Evolutionary conservation across 2,329 filamentous ascomycete genomes (phyloP).

Genomic region (Cyanodermella asteris): DNA sequence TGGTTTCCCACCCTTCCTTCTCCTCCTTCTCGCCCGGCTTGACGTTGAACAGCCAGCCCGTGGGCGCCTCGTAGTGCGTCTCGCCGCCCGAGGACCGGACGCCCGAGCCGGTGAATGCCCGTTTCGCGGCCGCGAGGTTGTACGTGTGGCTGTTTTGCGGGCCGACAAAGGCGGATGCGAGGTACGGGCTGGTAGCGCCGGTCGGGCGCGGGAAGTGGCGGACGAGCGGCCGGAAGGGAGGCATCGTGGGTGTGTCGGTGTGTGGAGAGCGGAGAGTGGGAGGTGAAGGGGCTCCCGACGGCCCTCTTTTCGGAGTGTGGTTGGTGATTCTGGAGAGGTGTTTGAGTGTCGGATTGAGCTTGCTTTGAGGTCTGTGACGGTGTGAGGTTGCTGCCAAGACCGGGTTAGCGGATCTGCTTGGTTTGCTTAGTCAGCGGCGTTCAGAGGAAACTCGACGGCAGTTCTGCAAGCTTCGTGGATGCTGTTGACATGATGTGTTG

Average conservation of each 20-base stretch:
- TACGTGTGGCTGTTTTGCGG: neutral
- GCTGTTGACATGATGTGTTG: too few relatives aligned
- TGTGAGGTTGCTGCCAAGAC: neutral
- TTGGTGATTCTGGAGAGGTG: neutral
- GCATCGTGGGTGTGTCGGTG: neutral
- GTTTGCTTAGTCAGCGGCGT: neutral
- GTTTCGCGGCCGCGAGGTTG: neutral
- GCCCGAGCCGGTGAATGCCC: neutral
- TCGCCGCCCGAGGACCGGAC: slow-evolving; percentile 19
- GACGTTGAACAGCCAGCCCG: slow-evolving; percentile 81
- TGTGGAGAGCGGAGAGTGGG: slow-evolving; percentile 3
- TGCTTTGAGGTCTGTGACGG: slow-evolving; percentile 1
- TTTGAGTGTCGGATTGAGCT: slow-evolving; percentile 1
- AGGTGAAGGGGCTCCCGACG: too few relatives aligned
- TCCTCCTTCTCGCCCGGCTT: slow-evolving; percentile 89
- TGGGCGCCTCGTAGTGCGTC: slow-evolving; percentile 73
- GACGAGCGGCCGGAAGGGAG: neutral
- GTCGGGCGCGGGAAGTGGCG: slow-evolving; percentile 2
- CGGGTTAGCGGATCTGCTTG: neutral
- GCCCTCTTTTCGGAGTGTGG: too few relatives aligned
- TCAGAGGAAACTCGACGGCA: too few relatives aligned
- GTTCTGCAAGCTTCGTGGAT: too few relatives aligned
- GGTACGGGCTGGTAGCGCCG: neutral
- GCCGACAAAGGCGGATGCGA: neutral
- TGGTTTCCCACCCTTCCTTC: slow-evolving; percentile 87